A percentile compares a stretch with the other conserved stretches of the same genome.
Evolutionary conservation across 768 basidiomycete species (phyloP).

Genomic region (Coprinopsis marcescibilis): DNA sequence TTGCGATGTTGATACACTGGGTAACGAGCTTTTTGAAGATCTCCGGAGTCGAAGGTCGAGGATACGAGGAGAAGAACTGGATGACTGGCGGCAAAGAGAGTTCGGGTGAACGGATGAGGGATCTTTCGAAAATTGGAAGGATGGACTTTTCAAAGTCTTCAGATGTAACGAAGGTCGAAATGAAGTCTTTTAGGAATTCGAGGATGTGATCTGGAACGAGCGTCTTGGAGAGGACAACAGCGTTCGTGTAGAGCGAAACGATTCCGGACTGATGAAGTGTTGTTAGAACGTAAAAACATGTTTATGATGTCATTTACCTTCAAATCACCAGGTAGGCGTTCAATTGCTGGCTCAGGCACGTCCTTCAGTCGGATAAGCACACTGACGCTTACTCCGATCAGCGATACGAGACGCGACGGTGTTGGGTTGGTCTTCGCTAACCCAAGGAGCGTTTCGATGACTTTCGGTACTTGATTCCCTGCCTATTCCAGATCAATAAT

Average conservation of each 20-base stretch:
- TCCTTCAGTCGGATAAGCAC: constrained; percentile 66
- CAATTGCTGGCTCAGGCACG: constrained; percentile 37
- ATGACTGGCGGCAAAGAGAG: constrained; percentile 56
- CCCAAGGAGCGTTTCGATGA: constrained; percentile 51
- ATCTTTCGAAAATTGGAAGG: constrained; percentile 74
- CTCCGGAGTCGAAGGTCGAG: constrained; percentile 41
- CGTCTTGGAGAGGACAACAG: constrained; percentile 64
- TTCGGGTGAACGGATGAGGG: constrained; percentile 79
- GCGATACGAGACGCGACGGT: constrained; percentile 33
- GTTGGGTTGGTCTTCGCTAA: constrained; percentile 43
- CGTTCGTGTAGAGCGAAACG: constrained; percentile 49
- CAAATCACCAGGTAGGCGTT: constrained; percentile 36
- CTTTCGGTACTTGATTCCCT: constrained; percentile 35
- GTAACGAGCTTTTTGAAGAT: constrained; percentile 50
- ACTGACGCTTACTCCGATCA: constrained; percentile 66
- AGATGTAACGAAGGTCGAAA: constrained; percentile 42
- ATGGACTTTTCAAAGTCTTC: constrained; percentile 49
- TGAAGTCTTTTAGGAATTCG: constrained; percentile 58
- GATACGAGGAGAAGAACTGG: constrained; percentile 52
- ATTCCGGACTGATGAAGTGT: too few relatives aligned
- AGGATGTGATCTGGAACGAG: constrained; percentile 53
- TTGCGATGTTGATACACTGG: constrained; percentile 60
- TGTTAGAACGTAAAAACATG: too few relatives aligned
- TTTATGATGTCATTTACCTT: too few relatives aligned
- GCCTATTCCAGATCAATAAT: constrained; percentile 23